Conservation (phyloP, 192 early-diverging fungal genomes). For the Phycomyces nitens region DNA sequence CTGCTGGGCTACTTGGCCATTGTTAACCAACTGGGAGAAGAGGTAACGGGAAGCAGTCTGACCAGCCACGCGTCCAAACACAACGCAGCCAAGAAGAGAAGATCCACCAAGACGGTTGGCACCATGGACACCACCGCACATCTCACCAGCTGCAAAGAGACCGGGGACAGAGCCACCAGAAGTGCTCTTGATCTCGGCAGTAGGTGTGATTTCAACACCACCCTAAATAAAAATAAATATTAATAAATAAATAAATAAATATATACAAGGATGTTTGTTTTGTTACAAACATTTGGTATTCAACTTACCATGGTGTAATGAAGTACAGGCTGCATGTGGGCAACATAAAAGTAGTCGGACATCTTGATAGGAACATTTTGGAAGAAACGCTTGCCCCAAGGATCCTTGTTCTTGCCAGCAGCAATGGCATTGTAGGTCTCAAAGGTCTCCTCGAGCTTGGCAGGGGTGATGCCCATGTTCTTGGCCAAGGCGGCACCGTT, state of each 20-base stretch:
- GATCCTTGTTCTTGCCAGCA: conserved; percentile 52
- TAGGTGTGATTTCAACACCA: conserved; percentile 78
- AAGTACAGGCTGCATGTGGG: conserved; percentile 72
- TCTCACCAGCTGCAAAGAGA: conserved; percentile 88
- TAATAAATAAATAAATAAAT: conserved; percentile 4
- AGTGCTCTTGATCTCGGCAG: conserved; percentile 56
- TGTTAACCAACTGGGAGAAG: conserved; percentile 39
- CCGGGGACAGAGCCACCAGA: conserved; percentile 66
- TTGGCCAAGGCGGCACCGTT: conserved; percentile 73
- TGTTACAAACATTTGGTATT: conserved; percentile 32
- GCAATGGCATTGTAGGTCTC: conserved; percentile 58
- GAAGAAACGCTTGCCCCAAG: conserved; percentile 70
- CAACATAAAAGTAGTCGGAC: conserved; percentile 60
- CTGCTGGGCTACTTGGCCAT: conserved; percentile 48
- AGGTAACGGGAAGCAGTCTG: conserved; percentile 59
- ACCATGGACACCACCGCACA: conserved; percentile 94
- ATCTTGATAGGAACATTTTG: conserved; percentile 53
- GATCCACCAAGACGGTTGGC: conserved; percentile 94
- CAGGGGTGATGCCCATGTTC: conserved; percentile 61
- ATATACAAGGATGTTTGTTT: too few relatives aligned
- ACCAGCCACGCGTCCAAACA: conserved; percentile 93
- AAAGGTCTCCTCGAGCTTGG: conserved; percentile 52
- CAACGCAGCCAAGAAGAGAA: conserved; percentile 92
- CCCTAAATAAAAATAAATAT: conserved; percentile 43
- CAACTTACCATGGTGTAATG: conserved; percentile 78